Base-by-base conservation (phyloP, 441 rosid species). In the Viola pubescens region DNA sequence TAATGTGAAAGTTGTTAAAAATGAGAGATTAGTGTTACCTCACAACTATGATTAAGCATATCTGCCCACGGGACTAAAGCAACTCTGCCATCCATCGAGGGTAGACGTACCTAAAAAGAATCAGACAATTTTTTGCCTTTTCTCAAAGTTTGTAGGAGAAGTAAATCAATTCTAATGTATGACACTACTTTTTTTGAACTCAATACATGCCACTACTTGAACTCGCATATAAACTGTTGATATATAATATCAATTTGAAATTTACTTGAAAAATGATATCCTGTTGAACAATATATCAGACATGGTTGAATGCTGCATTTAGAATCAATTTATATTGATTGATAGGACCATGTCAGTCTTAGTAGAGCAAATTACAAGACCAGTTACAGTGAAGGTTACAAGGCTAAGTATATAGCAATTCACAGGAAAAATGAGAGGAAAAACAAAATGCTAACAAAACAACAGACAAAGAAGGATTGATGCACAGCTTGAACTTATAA, bases 1-100 rank as follows among this genome's bases (percentile, higher is more conserved):
- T 42, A 48, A 41, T 40, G 56, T 51, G 46, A 56, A 45, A 53
- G 19, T 51, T 64, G 46, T 26, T 26, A 26, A 26, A 26, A 26
- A 26, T 1, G 34, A 26, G 34, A 26, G 3, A 26, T 26, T 26
- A 26, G 34, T 26, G 34, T 26, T 26, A 88, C 97, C 88, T 89
- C 96, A 77, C 95, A 87, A 62, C 85, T 89, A 71, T 94, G 97
- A 69, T 94, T 94, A 69, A 94, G 80, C 98, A 94, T 94, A 68
- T 89, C 98, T 64, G 97, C 98, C 98, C 97, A 94, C 53, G 98
- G 98, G 74, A 89, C 91, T 90, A 89, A 74, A 56, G 96, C 97
- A 73, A 94, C 91, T 72, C 71, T 86, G 75, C 83, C 97, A 64
- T 82, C 89, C 97, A 94, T 84, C 46, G 95, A 87, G 12, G 98